phyloP scores from a whole-genome alignment of 2,329 filamentous ascomycete genomes.

The Pseudogymnoascus sp. region DNA sequence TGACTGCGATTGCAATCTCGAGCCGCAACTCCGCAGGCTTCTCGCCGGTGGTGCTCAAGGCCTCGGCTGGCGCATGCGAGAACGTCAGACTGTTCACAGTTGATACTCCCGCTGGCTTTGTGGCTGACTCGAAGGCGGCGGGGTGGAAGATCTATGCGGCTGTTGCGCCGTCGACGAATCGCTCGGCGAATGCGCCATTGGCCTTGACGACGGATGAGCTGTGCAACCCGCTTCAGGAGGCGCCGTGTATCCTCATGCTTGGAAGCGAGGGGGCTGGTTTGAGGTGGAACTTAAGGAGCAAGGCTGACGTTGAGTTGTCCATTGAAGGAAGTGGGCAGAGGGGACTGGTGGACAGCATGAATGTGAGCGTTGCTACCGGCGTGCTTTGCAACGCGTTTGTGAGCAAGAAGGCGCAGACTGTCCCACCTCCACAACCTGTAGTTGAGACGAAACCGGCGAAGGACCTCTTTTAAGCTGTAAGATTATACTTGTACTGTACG shows the following conservation, averaged over 20 bases:
- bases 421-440: neutral
- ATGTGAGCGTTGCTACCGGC: conserved; percentile 82
- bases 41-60: conserved; percentile 72
- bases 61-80: conserved; percentile 81
- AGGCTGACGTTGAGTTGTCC: conserved; percentile 56
- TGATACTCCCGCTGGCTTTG: conserved; percentile 57
- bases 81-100: conserved; percentile 66
- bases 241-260: conserved; percentile 72
- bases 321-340: conserved; percentile 45
- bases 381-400: conserved; percentile 66
- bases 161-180: conserved; percentile 40
- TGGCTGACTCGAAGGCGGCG: conserved; percentile 55
- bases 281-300: conserved; percentile 51
- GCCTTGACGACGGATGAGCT: conserved; percentile 40
- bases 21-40: conserved; percentile 65
- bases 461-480: neutral
- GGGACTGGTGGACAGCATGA: conserved; percentile 74
- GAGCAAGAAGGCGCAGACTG: conserved; percentile 19
- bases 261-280: conserved; percentile 76
- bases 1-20: conserved; percentile 73
- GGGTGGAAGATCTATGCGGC: conserved; percentile 84
- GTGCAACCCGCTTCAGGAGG: conserved; percentile 45
- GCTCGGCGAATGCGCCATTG: conserved; percentile 27
- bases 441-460: neutral
- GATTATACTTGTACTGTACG: neutral